Percentiles rank a stretch among this genome's conserved stretches.
Evolutionary conservation across 352 stramenopile genomes (phyloP).

Genomic region (Pythium aquatile): DNA sequence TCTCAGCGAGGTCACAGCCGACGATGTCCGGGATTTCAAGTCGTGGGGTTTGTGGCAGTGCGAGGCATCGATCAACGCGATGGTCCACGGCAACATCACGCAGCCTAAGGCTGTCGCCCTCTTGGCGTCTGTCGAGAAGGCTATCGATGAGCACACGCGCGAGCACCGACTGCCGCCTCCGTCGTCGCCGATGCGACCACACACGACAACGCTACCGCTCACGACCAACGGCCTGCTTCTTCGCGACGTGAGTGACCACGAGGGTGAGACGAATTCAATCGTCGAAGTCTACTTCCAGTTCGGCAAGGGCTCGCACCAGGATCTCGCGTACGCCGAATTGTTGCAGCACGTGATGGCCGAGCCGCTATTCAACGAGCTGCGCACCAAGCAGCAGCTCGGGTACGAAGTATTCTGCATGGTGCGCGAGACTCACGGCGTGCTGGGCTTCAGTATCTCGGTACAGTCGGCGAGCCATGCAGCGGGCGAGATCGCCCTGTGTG

Average conservation of each 20-base stretch:
- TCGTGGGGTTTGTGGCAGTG: constrained; percentile 27
- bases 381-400: constrained; percentile 79
- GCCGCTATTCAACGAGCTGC: constrained; percentile 78
- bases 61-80: constrained; percentile 29
- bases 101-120: constrained; percentile 34
- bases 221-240: constrained; percentile 60
- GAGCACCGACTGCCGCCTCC: constrained; percentile 25
- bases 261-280: constrained; percentile 72
- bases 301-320: constrained; percentile 40
- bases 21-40: constrained; percentile 26
- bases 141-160: constrained; percentile 16
- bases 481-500: constrained; percentile 51
- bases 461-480: constrained; percentile 66
- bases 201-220: constrained; percentile 50
- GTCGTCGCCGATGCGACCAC: constrained; percentile 32
- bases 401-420: constrained; percentile 80
- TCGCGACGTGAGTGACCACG: constrained; percentile 57
- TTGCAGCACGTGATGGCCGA: constrained; percentile 79
- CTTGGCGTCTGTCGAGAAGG: constrained; percentile 35
- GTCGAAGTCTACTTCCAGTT: constrained; percentile 88
- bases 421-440: constrained; percentile 70
- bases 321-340: constrained; percentile 65
- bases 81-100: constrained; percentile 71
- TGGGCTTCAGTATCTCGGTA: constrained; percentile 68
- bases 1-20: constrained; percentile 18